These are phyloP conservation scores for Picochlorum sp. DNA, from an alignment of 139 green algal genomes.

Conservation along the genomic window DNA sequence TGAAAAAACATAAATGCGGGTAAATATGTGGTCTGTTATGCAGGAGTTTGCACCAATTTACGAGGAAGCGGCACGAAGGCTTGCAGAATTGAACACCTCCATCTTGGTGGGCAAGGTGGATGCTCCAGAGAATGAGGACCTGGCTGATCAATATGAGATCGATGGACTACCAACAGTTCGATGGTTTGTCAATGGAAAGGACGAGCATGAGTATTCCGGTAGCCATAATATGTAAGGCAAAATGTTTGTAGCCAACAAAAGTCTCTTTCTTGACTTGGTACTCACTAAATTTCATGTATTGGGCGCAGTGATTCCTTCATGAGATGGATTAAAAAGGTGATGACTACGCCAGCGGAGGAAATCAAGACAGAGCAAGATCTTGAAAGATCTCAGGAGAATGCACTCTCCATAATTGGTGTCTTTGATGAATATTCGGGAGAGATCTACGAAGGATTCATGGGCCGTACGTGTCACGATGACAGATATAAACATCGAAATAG, in stretches of 20 bases:
- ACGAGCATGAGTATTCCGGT: constrained; percentile 56
- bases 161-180: constrained; percentile 77
- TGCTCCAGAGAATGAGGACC: constrained; percentile 53
- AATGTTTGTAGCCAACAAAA: not conserved
- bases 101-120: constrained; percentile 74
- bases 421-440: not conserved
- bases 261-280: not conserved
- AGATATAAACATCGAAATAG: not conserved
- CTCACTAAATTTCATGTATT: not conserved
- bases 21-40: not conserved
- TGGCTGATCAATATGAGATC: constrained; percentile 44
- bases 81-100: constrained; percentile 42
- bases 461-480: not conserved
- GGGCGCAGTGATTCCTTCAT: not conserved
- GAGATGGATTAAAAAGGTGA: not conserved
- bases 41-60: constrained; percentile 60
- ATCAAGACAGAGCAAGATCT: not conserved
- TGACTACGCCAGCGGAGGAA: not conserved
- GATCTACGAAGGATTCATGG: not conserved
- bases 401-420: not conserved
- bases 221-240: constrained; percentile 33
- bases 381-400: not conserved
- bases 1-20: too few relatives aligned
- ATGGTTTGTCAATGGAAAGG: constrained; percentile 78
- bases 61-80: constrained; percentile 49